phyloP scores from a whole-genome alignment of 192 early-diverging fungal species.

The Phycomyces blakesleeanus region DNA sequence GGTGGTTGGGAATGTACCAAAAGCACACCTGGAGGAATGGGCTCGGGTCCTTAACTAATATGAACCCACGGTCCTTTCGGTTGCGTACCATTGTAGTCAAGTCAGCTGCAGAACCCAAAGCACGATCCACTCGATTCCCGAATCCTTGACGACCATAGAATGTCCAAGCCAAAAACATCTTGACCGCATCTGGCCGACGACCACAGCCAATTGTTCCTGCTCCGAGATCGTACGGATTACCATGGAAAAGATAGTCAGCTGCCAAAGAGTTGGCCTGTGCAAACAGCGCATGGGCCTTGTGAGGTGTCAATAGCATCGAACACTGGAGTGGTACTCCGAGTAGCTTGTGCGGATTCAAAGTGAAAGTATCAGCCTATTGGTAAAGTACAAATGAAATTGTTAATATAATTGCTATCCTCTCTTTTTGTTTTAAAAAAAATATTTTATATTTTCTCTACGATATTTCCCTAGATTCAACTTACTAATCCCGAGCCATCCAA shows the following conservation, averaged over 20 bases:
- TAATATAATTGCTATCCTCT: no score
- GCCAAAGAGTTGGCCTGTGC: constrained; percentile 56
- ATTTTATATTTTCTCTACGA: neutral
- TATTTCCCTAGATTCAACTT: neutral
- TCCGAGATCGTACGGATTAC: constrained; percentile 62
- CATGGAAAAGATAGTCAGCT: constrained; percentile 71
- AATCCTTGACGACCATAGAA: constrained; percentile 67
- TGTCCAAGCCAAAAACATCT: constrained; percentile 77
- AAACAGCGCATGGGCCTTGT: constrained; percentile 43
- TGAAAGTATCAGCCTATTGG: constrained; percentile 65
- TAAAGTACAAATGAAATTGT: no score
- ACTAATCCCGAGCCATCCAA: constrained; percentile 51
- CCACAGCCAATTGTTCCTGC: constrained; percentile 80
- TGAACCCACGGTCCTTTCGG: constrained; percentile 32
- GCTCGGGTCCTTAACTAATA: constrained; percentile 40
- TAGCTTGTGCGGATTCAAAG: constrained; percentile 81
- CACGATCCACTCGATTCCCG: constrained; percentile 49
- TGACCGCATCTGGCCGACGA: constrained; percentile 72
- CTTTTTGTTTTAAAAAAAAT: no score
- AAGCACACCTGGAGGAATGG: constrained; percentile 63
- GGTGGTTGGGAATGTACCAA: constrained; percentile 61
- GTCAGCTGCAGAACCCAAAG: constrained; percentile 46
- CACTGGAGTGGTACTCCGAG: constrained; percentile 77
- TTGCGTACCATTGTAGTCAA: constrained; percentile 39
- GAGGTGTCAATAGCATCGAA: constrained; percentile 60